Conservation (phyloP, 495 filamentous ascomycete species). For the Aspergillus cavernicola region DNA sequence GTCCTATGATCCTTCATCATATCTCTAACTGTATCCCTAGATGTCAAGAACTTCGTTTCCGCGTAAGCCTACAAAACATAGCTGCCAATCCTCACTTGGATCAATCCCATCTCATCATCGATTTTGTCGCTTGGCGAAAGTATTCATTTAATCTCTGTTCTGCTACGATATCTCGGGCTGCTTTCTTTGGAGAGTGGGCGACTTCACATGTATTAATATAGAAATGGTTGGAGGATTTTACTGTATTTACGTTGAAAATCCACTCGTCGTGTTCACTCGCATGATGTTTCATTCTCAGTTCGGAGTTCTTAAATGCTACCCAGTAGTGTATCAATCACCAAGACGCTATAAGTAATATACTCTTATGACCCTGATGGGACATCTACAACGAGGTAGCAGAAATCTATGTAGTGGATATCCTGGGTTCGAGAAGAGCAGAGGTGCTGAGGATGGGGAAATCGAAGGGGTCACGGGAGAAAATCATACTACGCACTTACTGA, state of each 20-base stretch:
- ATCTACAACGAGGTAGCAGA: too few species aligned
- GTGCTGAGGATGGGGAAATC: too few species aligned
- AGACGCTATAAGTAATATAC: too few species aligned
- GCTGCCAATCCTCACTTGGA: not conserved
- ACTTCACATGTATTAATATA: constrained; percentile 22
- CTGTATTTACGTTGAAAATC: constrained; percentile 10
- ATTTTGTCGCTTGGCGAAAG: not conserved
- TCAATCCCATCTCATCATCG: constrained; percentile 11
- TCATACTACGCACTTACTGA: too few species aligned
- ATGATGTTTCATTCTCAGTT: too few species aligned
- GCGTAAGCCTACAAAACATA: constrained; percentile 44
- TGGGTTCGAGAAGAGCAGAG: too few species aligned
- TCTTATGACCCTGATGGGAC: too few species aligned
- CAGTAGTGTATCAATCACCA: too few species aligned
- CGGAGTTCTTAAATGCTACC: too few species aligned
- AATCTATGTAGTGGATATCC: too few species aligned
- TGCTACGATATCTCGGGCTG: not conserved
- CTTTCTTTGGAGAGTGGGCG: not conserved
- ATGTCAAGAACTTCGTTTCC: constrained; percentile 72
- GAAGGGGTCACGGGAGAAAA: too few species aligned
- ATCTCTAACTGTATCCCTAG: constrained; percentile 28
- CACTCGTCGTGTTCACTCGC: too few species aligned
- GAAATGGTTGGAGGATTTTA: constrained; percentile 17
- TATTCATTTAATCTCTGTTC: not conserved
- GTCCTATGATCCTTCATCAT: not conserved